A percentile compares a stretch with the other conserved stretches of the same genome.
These are phyloP conservation scores for Alternaria ventricosa DNA, from an alignment of 2,329 filamentous ascomycete genomes.

Conservation along the genomic window DNA sequence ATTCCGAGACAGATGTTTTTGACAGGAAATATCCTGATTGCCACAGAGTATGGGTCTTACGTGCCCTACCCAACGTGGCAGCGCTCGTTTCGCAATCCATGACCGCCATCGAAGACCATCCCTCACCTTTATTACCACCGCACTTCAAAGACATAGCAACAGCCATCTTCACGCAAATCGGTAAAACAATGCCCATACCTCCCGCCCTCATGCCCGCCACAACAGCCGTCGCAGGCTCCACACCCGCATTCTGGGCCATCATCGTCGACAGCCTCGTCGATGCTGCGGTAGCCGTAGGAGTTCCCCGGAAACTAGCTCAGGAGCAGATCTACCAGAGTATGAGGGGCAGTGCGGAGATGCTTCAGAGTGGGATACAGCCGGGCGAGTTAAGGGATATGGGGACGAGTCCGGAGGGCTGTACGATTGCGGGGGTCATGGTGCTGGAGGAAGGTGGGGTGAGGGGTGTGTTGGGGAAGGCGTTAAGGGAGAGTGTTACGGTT, in stretches of 20 bases:
- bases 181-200: constrained; percentile 27
- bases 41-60: constrained; percentile 44
- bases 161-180: constrained; percentile 33
- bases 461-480: constrained; percentile 40
- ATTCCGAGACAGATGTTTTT: no score
- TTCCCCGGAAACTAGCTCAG: constrained; percentile 33
- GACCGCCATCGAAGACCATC: constrained; percentile 41
- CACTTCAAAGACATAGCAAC: constrained; percentile 23
- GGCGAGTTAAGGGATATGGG: constrained; percentile 38
- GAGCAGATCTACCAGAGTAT: constrained; percentile 43
- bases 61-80: constrained; percentile 56
- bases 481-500: constrained; percentile 58
- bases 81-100: constrained; percentile 54
- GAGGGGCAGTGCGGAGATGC: constrained; percentile 38
- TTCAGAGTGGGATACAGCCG: constrained; percentile 38
- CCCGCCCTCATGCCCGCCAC: constrained; percentile 35
- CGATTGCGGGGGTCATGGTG: constrained; percentile 44
- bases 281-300: constrained; percentile 37
- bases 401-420: constrained; percentile 41
- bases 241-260: constrained; percentile 42
- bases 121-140: constrained; percentile 18
- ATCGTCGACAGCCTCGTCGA: constrained; percentile 43
- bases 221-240: constrained; percentile 39
- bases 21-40: no score
- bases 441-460: constrained; percentile 41